phyloP scores from a whole-genome alignment of 2,329 filamentous ascomycete species.

The Achaetomium macrosporum region DNA sequence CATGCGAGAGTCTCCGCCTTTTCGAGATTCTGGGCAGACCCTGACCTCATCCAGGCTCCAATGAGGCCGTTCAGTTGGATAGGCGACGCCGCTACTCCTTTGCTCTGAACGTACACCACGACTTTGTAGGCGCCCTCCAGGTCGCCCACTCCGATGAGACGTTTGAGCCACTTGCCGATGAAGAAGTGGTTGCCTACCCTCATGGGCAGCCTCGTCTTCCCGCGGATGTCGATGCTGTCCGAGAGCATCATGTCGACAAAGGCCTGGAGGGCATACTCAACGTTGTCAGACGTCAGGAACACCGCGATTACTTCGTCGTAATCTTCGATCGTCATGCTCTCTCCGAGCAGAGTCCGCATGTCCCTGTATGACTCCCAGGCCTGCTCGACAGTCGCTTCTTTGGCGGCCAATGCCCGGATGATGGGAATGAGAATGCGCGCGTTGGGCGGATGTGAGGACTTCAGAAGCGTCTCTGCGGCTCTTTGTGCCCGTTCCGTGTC shows the following conservation, averaged over 20 bases:
- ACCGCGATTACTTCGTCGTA: slow-evolving; percentile 69
- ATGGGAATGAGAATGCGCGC: slow-evolving; percentile 59
- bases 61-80: slow-evolving; percentile 79
- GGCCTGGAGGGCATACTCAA: slow-evolving; percentile 63
- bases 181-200: slow-evolving; percentile 68
- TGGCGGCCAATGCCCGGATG: slow-evolving; percentile 60
- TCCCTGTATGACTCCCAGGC: slow-evolving; percentile 65
- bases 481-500: slow-evolving; percentile 55
- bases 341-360: slow-evolving; percentile 55
- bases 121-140: slow-evolving; percentile 67
- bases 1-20: slow-evolving; percentile 65
- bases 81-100: slow-evolving; percentile 60
- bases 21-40: slow-evolving; percentile 46
- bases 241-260: slow-evolving; percentile 88
- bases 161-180: slow-evolving; percentile 83
- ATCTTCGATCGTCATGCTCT: slow-evolving; percentile 61
- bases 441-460: slow-evolving; percentile 39
- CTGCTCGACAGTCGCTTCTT: slow-evolving; percentile 42
- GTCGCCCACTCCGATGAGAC: slow-evolving; percentile 67
- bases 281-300: slow-evolving; percentile 61
- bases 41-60: slow-evolving; percentile 67
- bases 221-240: slow-evolving; percentile 44
- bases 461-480: slow-evolving; percentile 49
- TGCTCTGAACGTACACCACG: slow-evolving; percentile 67
- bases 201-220: slow-evolving; percentile 39